Evolutionary conservation across 73 alveolate genomes (phyloP).

Genomic region (Uronychia setigera): DNA sequence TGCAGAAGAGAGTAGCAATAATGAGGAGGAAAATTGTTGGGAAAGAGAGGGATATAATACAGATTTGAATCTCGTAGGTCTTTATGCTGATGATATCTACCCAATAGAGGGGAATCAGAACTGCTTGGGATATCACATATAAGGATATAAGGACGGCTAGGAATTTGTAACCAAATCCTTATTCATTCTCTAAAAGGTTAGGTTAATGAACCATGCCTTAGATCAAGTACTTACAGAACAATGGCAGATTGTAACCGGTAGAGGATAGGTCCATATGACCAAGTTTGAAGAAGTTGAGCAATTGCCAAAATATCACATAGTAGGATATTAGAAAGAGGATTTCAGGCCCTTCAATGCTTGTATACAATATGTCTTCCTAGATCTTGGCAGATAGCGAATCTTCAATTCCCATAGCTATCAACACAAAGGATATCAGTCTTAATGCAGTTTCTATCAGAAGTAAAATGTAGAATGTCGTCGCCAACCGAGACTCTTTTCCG

Average conservation of each 20-base stretch:
- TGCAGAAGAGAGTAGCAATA: neutral
- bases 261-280: conserved; percentile 14
- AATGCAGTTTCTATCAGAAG: no score
- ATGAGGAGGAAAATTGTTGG: neutral
- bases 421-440: no score
- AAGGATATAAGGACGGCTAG: neutral
- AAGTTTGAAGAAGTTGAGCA: neutral
- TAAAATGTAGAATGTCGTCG: no score
- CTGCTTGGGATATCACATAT: neutral
- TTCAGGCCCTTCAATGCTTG: conserved; percentile 11
- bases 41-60: neutral
- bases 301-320: conserved; percentile 20
- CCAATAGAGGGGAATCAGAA: neutral
- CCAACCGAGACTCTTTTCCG: no score
- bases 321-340: conserved; percentile 7
- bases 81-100: neutral
- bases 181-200: neutral
- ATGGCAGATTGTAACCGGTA: neutral
- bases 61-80: neutral
- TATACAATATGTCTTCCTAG: no score
- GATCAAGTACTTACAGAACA: no score
- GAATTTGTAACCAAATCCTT: neutral
- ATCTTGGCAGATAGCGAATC: no score
- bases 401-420: no score
- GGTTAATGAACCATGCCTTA: neutral